Evolutionary conservation across 1,139 yeast species (phyloP), one percentile per base, ranked within the genome.

Genomic region (Taphrina deformans): DNA sequence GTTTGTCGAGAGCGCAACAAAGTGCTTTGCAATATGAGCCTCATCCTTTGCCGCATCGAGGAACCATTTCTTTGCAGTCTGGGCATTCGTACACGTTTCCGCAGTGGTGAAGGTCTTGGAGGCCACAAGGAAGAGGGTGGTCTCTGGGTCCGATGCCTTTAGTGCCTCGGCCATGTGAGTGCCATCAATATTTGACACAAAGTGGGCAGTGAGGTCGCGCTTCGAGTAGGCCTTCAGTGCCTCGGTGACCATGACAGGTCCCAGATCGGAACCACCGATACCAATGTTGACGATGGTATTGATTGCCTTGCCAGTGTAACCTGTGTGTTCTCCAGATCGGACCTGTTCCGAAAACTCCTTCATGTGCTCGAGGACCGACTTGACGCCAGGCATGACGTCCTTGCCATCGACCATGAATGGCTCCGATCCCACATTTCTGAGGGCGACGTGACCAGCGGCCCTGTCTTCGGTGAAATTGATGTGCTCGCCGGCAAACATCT

Each of bases 191-290:
- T 93, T 93, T 72, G 98, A 92, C 68, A 93, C 98, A 78, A 91
- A 93, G 80, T 93, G 96, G 65, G 85, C 96, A 69, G 81, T 79
- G 73, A 93, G 82, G 68, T 86, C 88, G 18, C 69, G 67, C 69
- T 86, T 85, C 69, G 92, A 81, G 79, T 93, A 93, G 70, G 89
- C 86, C 82, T 92, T 93, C 76, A 93, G 84, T 44, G 99, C 97
- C 80, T 93, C 98, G 68, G 97, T 91, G 72, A 93, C 98, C 99
- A 93, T 93, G 66, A 93, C 98, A 61, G 99, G 99, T 73, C 99
- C 99, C 74, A 93, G 84, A 78, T 93, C 99, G 33, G 98, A 91
- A 72, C 99, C 99, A 75, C 99, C 99, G 76, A 93, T 93, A 79
- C 99, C 99, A 74, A 93, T 89, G 83, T 93, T 93, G 75, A 93